Base-by-base conservation (phyloP, 208 protist genomes). In the Crithidia expoeki region DNA sequence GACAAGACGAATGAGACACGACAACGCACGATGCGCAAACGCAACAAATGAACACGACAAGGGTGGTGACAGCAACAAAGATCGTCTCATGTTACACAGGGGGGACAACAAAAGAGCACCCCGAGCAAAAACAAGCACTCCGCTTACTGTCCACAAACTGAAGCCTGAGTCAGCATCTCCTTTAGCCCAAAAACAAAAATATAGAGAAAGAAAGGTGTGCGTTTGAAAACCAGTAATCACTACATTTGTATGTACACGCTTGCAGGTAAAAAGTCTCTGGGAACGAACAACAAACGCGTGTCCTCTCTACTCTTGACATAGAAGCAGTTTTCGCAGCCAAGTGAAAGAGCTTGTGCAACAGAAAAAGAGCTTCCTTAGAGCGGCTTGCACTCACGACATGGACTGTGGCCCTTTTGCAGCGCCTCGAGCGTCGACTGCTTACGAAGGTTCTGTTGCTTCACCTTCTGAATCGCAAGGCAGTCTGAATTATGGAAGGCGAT, bases 301-400 rank as follows among this genome's bases (percentile, higher is more conserved):
- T n/a, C n/a, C n/a, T n/a, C n/a, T n/a, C n/a, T n/a, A n/a, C n/a
- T n/a, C n/a, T n/a, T n/a, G n/a, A n/a, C n/a, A n/a, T n/a, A n/a
- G n/a, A n/a, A n/a, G n/a, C n/a, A n/a, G n/a, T n/a, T n/a, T n/a
- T n/a, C n/a, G n/a, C n/a, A n/a, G n/a, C n/a, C n/a, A n/a, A n/a
- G n/a, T n/a, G n/a, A n/a, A n/a, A n/a, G n/a, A n/a, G n/a, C n/a
- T n/a, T n/a, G n/a, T n/a, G n/a, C n/a, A n/a, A n/a, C n/a, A n/a
- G n/a, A n/a, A n/a, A n/a, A n/a, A n/a, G n/a, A n/a, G n/a, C n/a
- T n/a, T n/a, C n/a, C n/a, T n/a, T 47, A 47, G 16, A 79, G 47
- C 0, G 86, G 80, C 9, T 89, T 71, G 64, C 86, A 92, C 28
- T 68, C 68, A 21, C 75, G 75, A 55, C 86, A 92, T 14, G 86